Evolutionary conservation across 345 rosid species (phyloP).

Genomic region (Ricinus communis): DNA sequence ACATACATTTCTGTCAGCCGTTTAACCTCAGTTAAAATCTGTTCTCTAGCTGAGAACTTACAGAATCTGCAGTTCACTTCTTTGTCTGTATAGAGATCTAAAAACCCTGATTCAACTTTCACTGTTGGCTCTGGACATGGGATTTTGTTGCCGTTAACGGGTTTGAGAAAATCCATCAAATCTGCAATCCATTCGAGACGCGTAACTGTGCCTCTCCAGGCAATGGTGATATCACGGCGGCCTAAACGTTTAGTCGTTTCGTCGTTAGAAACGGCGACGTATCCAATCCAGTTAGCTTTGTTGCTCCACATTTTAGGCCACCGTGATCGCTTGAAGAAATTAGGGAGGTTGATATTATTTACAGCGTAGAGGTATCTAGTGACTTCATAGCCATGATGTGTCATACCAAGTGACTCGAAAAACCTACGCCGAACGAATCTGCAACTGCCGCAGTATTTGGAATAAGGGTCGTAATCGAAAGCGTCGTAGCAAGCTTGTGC

Average conservation of each 20-base stretch:
- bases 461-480: conserved; percentile 72
- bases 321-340: conserved; percentile 74
- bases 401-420: conserved; percentile 53
- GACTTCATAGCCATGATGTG: conserved; percentile 51
- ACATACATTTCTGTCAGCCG: conserved; percentile 44
- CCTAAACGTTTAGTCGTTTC: conserved; percentile 49
- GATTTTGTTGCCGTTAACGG: conserved; percentile 44
- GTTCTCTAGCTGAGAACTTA: conserved; percentile 71
- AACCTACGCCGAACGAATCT: conserved; percentile 53
- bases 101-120: conserved; percentile 78
- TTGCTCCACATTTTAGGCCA: conserved; percentile 90
- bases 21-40: conserved; percentile 58
- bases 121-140: conserved; percentile 68
- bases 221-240: conserved; percentile 66
- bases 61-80: conserved; percentile 59
- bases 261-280: conserved; percentile 70
- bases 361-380: conserved; percentile 73
- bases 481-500: conserved; percentile 85
- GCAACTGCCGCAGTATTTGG: conserved; percentile 76
- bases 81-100: conserved; percentile 73
- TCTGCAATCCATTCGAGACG: conserved; percentile 75
- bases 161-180: conserved; percentile 67
- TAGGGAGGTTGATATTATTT: conserved; percentile 68
- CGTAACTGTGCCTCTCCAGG: conserved; percentile 88
- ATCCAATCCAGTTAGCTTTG: conserved; percentile 87